Evolutionary conservation across 139 green algal species (phyloP), one percentile per base, ranked within the genome.

Genomic region (Ostreobium quekettii): DNA sequence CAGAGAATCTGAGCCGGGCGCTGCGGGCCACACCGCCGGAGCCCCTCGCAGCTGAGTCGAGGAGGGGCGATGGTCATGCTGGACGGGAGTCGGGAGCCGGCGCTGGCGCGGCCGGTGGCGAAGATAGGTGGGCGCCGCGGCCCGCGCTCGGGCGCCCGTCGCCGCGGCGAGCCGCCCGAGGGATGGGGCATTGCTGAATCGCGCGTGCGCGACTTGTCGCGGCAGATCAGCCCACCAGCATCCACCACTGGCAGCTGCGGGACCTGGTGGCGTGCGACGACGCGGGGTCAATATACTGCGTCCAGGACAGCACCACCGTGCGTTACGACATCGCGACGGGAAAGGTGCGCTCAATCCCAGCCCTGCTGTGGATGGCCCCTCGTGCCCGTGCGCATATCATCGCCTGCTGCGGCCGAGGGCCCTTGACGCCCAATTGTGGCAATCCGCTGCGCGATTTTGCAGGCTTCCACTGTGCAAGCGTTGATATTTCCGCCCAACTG

Each of bases 171-270:
- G 15, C 19, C 42, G 42, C 11, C 11, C 11, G 42, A 19, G 11
- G 15, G 15, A 26, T 26, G 42, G 11, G 42, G 42, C 42, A 26
- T 26, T 26, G 19, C 42, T 19, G 19, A 53, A 53, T 11, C 42
- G 19, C 11, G 42, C 11, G 19, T 26, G 11, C 11, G 42, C 11
- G 19, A 53, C 19, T 53, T 19, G 15, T 53, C 15, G 11, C 19
- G 42, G 47, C 64, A 79, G 74, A 72, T 6, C 69, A 72, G 3
- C 28, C 72, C 4, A 79, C 72, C 5, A 76, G 66, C 5, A 72
- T 87, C 0, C 71, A 77, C 35, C 81, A 85, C 73, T 87, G 81
- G 81, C 86, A 92, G 82, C 75, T 94, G 58, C 72, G 85, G 1
- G 87, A 94, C 70, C 71, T 94, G 37, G 67, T 94, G 8, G 76